These are phyloP conservation scores for Lactarius indigo DNA, from an alignment of 768 basidiomycete genomes.

Conservation along the genomic window DNA sequence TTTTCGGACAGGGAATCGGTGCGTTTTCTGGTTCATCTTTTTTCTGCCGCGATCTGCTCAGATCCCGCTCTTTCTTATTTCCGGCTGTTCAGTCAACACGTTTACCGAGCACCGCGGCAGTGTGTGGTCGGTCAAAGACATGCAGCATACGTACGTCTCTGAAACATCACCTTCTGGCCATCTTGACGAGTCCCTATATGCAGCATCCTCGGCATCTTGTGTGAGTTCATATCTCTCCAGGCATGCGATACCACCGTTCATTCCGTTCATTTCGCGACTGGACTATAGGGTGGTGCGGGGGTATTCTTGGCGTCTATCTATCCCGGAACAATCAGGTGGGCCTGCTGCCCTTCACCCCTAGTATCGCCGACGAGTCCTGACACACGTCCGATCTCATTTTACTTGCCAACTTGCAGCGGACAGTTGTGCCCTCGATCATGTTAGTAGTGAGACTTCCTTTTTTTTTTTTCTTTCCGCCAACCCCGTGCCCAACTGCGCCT, in stretches of 20 bases:
- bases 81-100: slow-evolving; percentile 61
- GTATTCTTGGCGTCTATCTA: slow-evolving; percentile 81
- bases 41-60: background rate
- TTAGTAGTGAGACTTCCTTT: slow-evolving; percentile 36
- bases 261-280: slow-evolving; percentile 13
- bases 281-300: slow-evolving; percentile 82
- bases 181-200: slow-evolving; percentile 2
- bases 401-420: slow-evolving; percentile 44
- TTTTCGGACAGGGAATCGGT: slow-evolving; percentile 26
- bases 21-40: background rate
- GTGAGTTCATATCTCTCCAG: slow-evolving; percentile 38
- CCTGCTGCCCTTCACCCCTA: slow-evolving; percentile 2
- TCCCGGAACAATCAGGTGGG: slow-evolving; percentile 71
- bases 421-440: slow-evolving; percentile 80
- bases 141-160: slow-evolving; percentile 82
- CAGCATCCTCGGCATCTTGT: slow-evolving; percentile 71
- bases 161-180: slow-evolving; percentile 6
- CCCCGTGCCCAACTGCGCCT: slow-evolving; percentile 6
- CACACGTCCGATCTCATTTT: slow-evolving; percentile 3
- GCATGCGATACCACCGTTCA: background rate
- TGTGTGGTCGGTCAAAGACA: slow-evolving; percentile 85
- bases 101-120: slow-evolving; percentile 88
- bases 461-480: background rate
- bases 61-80: background rate
- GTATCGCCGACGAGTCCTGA: slow-evolving; percentile 1